Conservation (phyloP, 2,329 filamentous ascomycete genomes). For the Ceratocystis eucalypticola region DNA sequence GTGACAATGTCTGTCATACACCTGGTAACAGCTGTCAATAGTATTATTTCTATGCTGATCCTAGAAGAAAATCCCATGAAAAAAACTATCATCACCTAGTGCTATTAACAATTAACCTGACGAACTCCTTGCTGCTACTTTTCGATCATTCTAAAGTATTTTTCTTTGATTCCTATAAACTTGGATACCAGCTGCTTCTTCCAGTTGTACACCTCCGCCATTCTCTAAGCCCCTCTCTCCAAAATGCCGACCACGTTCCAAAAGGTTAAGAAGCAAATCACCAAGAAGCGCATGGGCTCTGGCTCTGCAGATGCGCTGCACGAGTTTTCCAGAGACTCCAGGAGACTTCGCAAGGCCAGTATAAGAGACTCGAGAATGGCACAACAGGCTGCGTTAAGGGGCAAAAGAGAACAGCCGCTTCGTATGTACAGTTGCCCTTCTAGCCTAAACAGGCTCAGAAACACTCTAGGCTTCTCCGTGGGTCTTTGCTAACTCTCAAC, state of each 20-base stretch:
- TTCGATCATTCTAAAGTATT: neutral
- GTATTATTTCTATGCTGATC: neutral
- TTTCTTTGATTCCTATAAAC: neutral
- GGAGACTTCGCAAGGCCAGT: conserved; percentile 63
- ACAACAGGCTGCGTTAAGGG: conserved; percentile 53
- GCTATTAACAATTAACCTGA: neutral
- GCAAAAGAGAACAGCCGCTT: conserved; percentile 61
- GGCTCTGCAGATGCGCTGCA: conserved; percentile 58
- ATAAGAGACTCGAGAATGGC: conserved; percentile 71
- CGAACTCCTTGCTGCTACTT: neutral
- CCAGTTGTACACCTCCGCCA: too few relatives aligned
- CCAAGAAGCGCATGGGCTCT: conserved; percentile 63
- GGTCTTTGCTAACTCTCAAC: neutral
- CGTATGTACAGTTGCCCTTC: conserved; percentile 35
- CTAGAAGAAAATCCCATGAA: neutral
- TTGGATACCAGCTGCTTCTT: too few relatives aligned
- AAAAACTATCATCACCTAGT: neutral
- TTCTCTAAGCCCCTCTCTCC: conserved; percentile 8
- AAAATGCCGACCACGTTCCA: conserved; percentile 63
- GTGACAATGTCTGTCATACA: neutral
- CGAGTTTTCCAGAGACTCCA: conserved; percentile 76
- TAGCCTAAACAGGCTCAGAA: neutral
- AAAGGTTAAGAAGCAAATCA: conserved; percentile 80
- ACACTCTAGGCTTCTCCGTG: too few relatives aligned
- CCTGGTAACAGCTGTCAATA: neutral